Conservation (phyloP, 805 yeast genomes). For the Lipomyces kockii region DNA sequence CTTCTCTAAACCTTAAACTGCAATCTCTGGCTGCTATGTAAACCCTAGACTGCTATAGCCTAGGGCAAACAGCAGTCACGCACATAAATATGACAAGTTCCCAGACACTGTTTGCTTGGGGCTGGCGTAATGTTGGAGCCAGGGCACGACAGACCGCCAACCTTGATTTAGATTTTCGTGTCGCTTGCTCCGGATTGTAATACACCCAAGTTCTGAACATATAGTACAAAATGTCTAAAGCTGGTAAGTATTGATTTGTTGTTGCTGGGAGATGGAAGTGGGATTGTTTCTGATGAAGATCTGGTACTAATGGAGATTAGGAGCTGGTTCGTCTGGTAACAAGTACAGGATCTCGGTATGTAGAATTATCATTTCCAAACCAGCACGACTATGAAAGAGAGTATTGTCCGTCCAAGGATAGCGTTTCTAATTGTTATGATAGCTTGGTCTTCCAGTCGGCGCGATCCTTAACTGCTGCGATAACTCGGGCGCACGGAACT, state of each 20-base stretch:
- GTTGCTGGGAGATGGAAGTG: not conserved
- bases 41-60: not conserved
- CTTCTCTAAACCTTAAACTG: not conserved
- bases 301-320: slow-evolving; percentile 48
- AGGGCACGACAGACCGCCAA: not conserved
- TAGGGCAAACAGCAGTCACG: slow-evolving; percentile 2
- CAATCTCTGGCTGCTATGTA: not conserved
- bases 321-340: slow-evolving; percentile 98
- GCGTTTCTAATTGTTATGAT: slow-evolving; percentile 25
- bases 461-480: slow-evolving; percentile 99
- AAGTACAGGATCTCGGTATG: slow-evolving; percentile 99
- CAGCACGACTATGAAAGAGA: not conserved
- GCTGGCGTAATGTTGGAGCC: too few relatives aligned
- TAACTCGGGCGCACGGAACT: slow-evolving; percentile 99
- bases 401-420: not conserved
- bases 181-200: not conserved
- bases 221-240: slow-evolving; percentile 22
- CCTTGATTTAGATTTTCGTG: not conserved
- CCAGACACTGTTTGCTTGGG: too few relatives aligned
- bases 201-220: not conserved
- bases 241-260: slow-evolving; percentile 12
- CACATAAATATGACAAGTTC: too few relatives aligned
- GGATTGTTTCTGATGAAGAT: not conserved
- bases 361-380: slow-evolving; percentile 39
- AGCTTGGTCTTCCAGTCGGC: slow-evolving; percentile 99